A percentile compares a stretch with the other conserved stretches of the same genome.
Evolutionary conservation across 2,329 filamentous ascomycete genomes (phyloP).

Genomic region (Venturia asperata): DNA sequence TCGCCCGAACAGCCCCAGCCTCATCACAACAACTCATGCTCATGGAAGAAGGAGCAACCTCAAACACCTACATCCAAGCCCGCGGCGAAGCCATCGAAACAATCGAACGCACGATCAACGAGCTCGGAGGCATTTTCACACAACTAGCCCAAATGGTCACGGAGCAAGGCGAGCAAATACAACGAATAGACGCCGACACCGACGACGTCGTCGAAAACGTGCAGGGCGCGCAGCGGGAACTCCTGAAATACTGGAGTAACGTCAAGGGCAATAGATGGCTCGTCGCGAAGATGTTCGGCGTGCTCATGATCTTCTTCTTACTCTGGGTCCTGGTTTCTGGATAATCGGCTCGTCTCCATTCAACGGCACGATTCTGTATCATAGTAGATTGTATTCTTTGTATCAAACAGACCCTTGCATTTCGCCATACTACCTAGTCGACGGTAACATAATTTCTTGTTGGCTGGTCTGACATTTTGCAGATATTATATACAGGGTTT

Average conservation of each 20-base stretch:
- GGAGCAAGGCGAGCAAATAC: constrained; percentile 96
- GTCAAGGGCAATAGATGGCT: constrained; percentile 95
- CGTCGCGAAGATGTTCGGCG: constrained; percentile 75
- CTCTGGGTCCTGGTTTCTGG: constrained; percentile 63
- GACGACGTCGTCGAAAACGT: constrained; percentile 98
- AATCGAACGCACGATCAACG: constrained; percentile 90
- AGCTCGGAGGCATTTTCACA: constrained; percentile 86
- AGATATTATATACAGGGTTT: not conserved
- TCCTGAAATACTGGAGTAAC: constrained; percentile 94
- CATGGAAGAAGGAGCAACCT: constrained; percentile 81
- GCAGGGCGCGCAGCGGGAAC: constrained; percentile 86
- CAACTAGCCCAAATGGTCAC: constrained; percentile 95
- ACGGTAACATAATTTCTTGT: not conserved
- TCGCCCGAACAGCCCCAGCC: constrained; percentile 44
- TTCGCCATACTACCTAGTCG: not conserved
- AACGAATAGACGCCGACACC: constrained; percentile 93
- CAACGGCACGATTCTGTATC: not conserved
- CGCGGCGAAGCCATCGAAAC: constrained; percentile 93
- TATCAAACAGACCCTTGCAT: not conserved
- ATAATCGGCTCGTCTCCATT: constrained; percentile 26
- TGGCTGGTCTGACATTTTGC: not conserved
- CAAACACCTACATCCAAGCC: constrained; percentile 58
- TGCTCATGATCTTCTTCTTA: constrained; percentile 74
- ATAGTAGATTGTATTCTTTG: constrained; percentile 11
- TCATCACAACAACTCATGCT: constrained; percentile 77